A percentile compares a stretch with the other conserved stretches of the same genome.
Evolutionary conservation across 2,329 filamentous ascomycete genomes (phyloP).

Genomic region (Pyrenophora graminea): DNA sequence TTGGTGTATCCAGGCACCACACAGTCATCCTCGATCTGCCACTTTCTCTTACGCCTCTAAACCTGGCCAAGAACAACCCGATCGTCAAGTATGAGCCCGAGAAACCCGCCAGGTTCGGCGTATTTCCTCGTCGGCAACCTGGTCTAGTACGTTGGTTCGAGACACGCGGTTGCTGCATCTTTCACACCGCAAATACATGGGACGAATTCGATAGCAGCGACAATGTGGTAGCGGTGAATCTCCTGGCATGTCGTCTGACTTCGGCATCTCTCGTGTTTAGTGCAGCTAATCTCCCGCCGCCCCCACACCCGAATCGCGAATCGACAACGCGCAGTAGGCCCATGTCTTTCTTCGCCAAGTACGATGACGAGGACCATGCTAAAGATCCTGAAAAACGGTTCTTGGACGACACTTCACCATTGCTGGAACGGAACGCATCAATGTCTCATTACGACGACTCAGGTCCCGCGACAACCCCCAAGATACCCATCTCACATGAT

Average conservation of each 20-base stretch:
- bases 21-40: constrained; percentile 73
- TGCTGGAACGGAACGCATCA: constrained; percentile 9
- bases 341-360: constrained; percentile 55
- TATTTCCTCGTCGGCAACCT: constrained; percentile 67
- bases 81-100: constrained; percentile 64
- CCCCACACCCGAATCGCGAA: constrained; percentile 41
- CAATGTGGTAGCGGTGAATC: constrained; percentile 57
- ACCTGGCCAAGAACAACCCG: constrained; percentile 60
- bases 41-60: constrained; percentile 66
- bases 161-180: constrained; percentile 69
- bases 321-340: constrained; percentile 26
- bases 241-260: constrained; percentile 69
- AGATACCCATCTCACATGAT: constrained; percentile 32
- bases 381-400: constrained; percentile 33
- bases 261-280: constrained; percentile 68
- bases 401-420: constrained; percentile 33
- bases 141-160: constrained; percentile 67
- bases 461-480: constrained; percentile 16
- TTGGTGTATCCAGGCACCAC: constrained; percentile 66
- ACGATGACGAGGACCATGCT: constrained; percentile 41
- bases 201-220: constrained; percentile 51
- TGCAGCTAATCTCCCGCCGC: constrained; percentile 64
- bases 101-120: constrained; percentile 65
- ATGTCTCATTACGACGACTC: not conserved
- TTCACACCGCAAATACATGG: constrained; percentile 75